Base-by-base conservation (phyloP, 352 stramenopile species). In the Lagenidium giganteum region DNA sequence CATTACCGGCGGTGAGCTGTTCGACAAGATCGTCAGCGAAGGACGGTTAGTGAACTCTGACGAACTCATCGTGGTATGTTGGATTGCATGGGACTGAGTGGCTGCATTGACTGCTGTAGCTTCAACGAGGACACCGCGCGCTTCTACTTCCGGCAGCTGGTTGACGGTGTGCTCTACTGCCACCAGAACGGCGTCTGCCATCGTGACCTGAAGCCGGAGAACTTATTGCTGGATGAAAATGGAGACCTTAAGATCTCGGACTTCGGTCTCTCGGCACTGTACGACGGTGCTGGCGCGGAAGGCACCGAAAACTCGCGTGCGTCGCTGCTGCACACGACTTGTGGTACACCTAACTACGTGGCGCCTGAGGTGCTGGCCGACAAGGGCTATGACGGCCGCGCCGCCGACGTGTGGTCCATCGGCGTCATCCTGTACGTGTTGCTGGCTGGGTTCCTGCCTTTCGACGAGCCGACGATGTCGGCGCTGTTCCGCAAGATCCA, bases 221-320 rank as follows among this genome's bases (percentile, higher is more conserved):
- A 99, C 61, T 60, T 99, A 46, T 74, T 99, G 20, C 68, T 99
- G 17, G 95, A 98, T 50, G 76, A 95, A 39, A 84, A 97, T 67
- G 82, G 87, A 63, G 97, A 98, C 54, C 67, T 99, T 13, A 99
- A 99, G 70, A 99, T 99, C 65, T 98, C 92, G 34, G 97, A 99
- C 70, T 99, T 99, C 82, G 96, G 96, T 34, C 75, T 99, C 8
- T 98, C 91, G 17, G 91, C 96, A 16, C 60, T 96, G 25, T 95
- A 96, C 58, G 82, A 96, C 44, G 90, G 83, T n/a, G 67, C 66
- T 13, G 75, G 74, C 20, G 61, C 68, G 7, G 78, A 93, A 23
- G 85, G 81, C 14, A 64, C 77, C 8, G 87, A 96, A 51, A 93
- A 59, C 57, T 92, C 89, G 37, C 68, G 85, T 30, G 80, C 86